Evolutionary conservation across 257 asterid genomes (phyloP).

Genomic region (Paulownia fortunei): DNA sequence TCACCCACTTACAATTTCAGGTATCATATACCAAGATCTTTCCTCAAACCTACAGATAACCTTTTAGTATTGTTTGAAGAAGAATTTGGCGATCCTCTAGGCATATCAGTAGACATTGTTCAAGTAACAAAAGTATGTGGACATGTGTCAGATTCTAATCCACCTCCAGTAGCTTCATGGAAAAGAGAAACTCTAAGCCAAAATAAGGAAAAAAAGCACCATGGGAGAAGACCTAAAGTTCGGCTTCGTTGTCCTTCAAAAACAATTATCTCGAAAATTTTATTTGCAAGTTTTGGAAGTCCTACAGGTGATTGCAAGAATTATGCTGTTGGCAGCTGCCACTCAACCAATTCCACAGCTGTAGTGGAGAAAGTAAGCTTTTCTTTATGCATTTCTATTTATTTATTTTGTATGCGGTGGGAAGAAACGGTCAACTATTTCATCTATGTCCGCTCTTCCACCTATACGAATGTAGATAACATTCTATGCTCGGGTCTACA

Average conservation of each 20-base stretch:
- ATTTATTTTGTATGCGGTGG: neutral
- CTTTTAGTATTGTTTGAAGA: constrained; percentile 75
- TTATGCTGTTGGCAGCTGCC: constrained; percentile 58
- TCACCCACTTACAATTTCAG: constrained; percentile 38
- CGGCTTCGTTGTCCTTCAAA: constrained; percentile 51
- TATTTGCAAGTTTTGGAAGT: constrained; percentile 55
- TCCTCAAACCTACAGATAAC: constrained; percentile 65
- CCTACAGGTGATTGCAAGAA: constrained; percentile 54
- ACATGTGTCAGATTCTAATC: constrained; percentile 46
- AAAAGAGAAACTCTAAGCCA: constrained; percentile 14
- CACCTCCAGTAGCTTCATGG: constrained; percentile 37
- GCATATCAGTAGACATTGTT: constrained; percentile 63
- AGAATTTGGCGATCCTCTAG: constrained; percentile 74
- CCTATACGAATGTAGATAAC: neutral
- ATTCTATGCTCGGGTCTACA: neutral
- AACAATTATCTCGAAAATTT: constrained; percentile 36
- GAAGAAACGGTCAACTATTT: neutral
- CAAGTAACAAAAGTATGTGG: constrained; percentile 58
- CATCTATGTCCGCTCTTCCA: neutral
- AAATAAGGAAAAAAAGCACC: constrained; percentile 20
- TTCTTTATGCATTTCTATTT: neutral
- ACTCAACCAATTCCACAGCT: constrained; percentile 52
- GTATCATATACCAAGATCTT: constrained; percentile 88
- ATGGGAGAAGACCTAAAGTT: constrained; percentile 42
- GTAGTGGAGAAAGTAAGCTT: constrained; percentile 59